A percentile compares a stretch with the other conserved stretches of the same genome.
phyloP scores from a whole-genome alignment of 1,139 yeast species.

The Blastobotrys serpentis region DNA sequence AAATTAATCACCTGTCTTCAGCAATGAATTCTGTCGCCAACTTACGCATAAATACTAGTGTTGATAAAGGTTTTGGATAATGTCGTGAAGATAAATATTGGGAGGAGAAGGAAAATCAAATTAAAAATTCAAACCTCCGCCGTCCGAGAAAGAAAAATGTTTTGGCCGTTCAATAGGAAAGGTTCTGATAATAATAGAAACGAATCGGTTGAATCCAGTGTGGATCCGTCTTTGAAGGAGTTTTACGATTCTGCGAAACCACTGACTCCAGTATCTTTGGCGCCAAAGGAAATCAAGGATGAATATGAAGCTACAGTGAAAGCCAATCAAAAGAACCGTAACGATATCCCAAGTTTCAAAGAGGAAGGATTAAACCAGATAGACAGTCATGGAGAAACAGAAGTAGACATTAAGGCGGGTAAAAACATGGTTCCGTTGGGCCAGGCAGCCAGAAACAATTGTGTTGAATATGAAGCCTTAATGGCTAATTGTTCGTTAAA shows the following conservation, averaged over 20 bases:
- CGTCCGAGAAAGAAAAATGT: conserved; percentile 2
- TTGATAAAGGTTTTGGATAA: background rate
- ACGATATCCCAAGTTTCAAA: conserved; percentile 3
- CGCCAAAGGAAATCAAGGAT: conserved; percentile 20
- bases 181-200: background rate
- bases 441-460: conserved; percentile 37
- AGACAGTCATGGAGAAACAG: conserved; percentile 7
- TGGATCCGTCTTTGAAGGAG: conserved; percentile 23
- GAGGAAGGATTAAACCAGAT: conserved; percentile 17
- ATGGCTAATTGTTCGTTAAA: conserved; percentile 30
- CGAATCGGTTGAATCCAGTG: conserved; percentile 5
- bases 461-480: conserved; percentile 36
- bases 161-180: background rate
- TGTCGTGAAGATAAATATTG: background rate
- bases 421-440: conserved; percentile 21
- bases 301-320: conserved; percentile 10
- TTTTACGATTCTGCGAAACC: conserved; percentile 26
- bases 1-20: no score
- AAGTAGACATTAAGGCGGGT: conserved; percentile 8
- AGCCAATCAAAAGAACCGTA: conserved; percentile 3
- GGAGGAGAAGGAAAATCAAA: no score
- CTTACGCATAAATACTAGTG: conserved; percentile 10
- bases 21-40: background rate
- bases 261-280: conserved; percentile 26
- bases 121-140: no score